These are phyloP conservation scores for Paecilomyces niveus DNA, from an alignment of 2,329 filamentous ascomycete genomes.

Conservation along the genomic window DNA sequence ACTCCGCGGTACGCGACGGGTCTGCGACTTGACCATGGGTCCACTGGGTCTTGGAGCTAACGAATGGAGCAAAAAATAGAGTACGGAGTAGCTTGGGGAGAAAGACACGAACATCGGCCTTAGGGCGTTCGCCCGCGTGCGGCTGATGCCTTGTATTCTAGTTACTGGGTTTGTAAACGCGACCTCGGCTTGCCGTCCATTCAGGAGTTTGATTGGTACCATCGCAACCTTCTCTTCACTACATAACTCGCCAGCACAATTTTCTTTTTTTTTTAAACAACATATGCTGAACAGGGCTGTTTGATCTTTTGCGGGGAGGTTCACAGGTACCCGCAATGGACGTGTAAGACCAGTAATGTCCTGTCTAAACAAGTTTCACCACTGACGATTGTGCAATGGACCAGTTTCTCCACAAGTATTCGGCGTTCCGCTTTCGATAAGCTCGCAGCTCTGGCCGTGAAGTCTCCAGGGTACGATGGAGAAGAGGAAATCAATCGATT, in stretches of 20 bases:
- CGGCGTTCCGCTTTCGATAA: conserved; percentile 38
- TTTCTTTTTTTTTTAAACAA: not conserved
- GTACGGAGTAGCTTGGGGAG: not conserved
- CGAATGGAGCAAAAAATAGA: not conserved
- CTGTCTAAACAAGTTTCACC: not conserved
- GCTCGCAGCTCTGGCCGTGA: conserved; percentile 36
- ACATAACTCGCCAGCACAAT: not conserved
- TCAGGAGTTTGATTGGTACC: not conserved
- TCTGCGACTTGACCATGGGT: not conserved
- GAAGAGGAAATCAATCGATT: conserved; percentile 31
- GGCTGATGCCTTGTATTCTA: not conserved
- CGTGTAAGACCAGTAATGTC: conserved; percentile 16
- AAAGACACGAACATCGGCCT: not conserved
- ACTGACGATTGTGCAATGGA: conserved; percentile 2
- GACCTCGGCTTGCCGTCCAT: not conserved
- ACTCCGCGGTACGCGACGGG: not conserved
- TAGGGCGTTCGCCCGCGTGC: not conserved
- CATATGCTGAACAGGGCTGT: not conserved
- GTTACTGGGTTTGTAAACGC: not conserved
- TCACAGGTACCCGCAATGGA: conserved; percentile 18
- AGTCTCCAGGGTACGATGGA: conserved; percentile 18
- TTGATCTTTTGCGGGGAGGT: not conserved
- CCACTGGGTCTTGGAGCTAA: not conserved
- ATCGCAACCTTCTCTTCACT: not conserved
- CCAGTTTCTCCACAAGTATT: conserved; percentile 26